Evolutionary conservation across 2,329 filamentous ascomycete genomes (phyloP).

Genomic region (Spiromastix sp.): DNA sequence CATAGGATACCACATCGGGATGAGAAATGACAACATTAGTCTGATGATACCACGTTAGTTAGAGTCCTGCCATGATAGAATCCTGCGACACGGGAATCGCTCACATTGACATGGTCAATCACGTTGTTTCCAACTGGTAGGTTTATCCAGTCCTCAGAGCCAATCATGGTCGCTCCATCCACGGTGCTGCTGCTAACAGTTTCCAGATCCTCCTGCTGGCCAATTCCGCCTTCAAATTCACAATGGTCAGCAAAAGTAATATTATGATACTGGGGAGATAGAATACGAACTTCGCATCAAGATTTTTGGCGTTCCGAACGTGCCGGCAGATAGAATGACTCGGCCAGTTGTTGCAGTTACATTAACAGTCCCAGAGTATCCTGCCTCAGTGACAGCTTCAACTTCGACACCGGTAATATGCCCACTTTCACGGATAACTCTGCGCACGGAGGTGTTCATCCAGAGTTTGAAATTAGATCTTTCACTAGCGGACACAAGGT

Average conservation of each 20-base stretch:
- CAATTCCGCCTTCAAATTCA: constrained; percentile 51
- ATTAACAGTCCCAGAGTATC: constrained; percentile 50
- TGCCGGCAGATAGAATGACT: constrained; percentile 57
- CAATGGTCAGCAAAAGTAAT: not conserved
- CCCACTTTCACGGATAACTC: constrained; percentile 53
- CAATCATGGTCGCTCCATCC: constrained; percentile 35
- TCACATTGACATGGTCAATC: constrained; percentile 37
- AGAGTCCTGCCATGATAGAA: not conserved
- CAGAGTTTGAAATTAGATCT: constrained; percentile 57
- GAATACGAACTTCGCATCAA: constrained; percentile 24
- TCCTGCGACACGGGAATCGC: constrained; percentile 1
- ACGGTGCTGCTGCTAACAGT: constrained; percentile 33
- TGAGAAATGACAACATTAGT: constrained; percentile 44
- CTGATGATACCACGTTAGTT: constrained; percentile 25
- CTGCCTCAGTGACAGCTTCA: constrained; percentile 40
- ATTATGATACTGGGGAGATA: not conserved
- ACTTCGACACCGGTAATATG: constrained; percentile 59
- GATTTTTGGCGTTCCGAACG: constrained; percentile 60
- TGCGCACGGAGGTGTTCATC: constrained; percentile 55
- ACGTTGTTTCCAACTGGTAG: constrained; percentile 42
- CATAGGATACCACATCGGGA: constrained; percentile 48
- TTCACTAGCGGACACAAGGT: constrained; percentile 51
- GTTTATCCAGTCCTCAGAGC: constrained; percentile 38
- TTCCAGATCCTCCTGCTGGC: constrained; percentile 42
- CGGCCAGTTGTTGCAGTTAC: constrained; percentile 48